Evolutionary conservation across 2,329 filamentous ascomycete genomes (phyloP).

Genomic region (Dactylonectria macrodidyma): DNA sequence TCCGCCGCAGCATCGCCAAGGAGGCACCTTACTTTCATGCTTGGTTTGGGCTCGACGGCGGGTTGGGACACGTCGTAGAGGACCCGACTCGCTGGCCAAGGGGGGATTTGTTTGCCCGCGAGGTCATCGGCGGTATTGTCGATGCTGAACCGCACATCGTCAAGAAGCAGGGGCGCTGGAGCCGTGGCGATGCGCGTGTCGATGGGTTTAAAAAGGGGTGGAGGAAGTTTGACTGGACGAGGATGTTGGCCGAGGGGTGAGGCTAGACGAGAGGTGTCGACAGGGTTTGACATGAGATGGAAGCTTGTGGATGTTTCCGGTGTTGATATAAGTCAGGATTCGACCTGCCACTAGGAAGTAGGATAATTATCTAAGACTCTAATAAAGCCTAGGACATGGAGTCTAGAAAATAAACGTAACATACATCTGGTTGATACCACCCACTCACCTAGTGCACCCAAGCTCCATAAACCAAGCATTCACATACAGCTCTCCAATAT

Average conservation of each 20-base stretch:
- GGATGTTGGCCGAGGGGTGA: slow-evolving; percentile 64
- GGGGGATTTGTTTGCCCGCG: slow-evolving; percentile 92
- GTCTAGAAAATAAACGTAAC: too few species aligned
- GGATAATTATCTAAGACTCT: background rate
- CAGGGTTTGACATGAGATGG: too few species aligned
- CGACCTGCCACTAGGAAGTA: background rate
- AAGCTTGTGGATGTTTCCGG: background rate
- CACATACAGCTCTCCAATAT: background rate
- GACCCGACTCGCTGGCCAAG: slow-evolving; percentile 87
- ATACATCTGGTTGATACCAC: too few species aligned
- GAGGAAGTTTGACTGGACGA: slow-evolving; percentile 93
- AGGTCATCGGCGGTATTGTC: slow-evolving; percentile 93
- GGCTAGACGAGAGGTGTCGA: too few species aligned
- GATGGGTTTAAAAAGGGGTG: slow-evolving; percentile 88
- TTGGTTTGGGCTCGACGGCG: slow-evolving; percentile 95
- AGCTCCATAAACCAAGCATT: background rate
- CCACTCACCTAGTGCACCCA: too few species aligned
- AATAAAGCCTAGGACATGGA: too few species aligned
- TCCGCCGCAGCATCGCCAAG: slow-evolving; percentile 86
- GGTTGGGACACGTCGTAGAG: slow-evolving; percentile 93
- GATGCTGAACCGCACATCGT: slow-evolving; percentile 86
- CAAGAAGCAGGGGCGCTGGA: slow-evolving; percentile 92
- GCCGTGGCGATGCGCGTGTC: slow-evolving; percentile 75
- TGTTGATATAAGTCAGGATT: background rate
- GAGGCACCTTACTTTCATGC: slow-evolving; percentile 99